Base-by-base conservation (phyloP, 1,139 yeast species). In the Blastobotrys aristatus region DNA sequence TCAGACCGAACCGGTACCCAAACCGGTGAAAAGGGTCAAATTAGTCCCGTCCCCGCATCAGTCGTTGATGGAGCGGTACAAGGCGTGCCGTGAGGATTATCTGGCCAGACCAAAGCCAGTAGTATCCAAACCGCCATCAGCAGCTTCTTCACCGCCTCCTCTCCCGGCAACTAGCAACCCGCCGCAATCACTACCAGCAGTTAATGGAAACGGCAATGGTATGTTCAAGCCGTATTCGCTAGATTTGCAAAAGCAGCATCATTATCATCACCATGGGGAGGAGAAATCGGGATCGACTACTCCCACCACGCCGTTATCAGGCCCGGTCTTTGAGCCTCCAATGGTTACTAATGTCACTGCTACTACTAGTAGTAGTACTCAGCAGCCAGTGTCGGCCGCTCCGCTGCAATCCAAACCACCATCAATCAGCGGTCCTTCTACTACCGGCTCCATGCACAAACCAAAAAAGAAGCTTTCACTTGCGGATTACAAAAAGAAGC, bases 401-500 rank as follows among this genome's bases (percentile, higher is more conserved):
- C n/a, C n/a, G n/a, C n/a, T n/a, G n/a, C n/a, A n/a, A n/a, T n/a
- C n/a, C n/a, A n/a, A n/a, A n/a, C n/a, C n/a, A n/a, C n/a, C n/a
- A n/a, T n/a, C n/a, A n/a, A 24, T 24, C 10, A 6, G 8, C 5
- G 27, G 27, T 10, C 27, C 27, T 5, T 24, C 27, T 10, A 24
- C 4, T 17, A 17, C 18, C 10, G 22, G 7, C 10, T 6, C 44
- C 22, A 3, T 13, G 21, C 13, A 13, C 10, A 44, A 44, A 22
- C 55, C 70, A 8, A 77, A 75, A 54, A 86, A 86, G 70, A 84
- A 85, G 64, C 69, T 86, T 52, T 83, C 90, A 31, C 82, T 87
- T 66, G 95, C 95, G 1, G 95, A 86, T 61, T 86, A 86, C 64
- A 82, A 81, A 63, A 82, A 79, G 69, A 83, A 82, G 65, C 80